Conservation (phyloP, 495 filamentous ascomycete species). For the Tuber indicum region DNA sequence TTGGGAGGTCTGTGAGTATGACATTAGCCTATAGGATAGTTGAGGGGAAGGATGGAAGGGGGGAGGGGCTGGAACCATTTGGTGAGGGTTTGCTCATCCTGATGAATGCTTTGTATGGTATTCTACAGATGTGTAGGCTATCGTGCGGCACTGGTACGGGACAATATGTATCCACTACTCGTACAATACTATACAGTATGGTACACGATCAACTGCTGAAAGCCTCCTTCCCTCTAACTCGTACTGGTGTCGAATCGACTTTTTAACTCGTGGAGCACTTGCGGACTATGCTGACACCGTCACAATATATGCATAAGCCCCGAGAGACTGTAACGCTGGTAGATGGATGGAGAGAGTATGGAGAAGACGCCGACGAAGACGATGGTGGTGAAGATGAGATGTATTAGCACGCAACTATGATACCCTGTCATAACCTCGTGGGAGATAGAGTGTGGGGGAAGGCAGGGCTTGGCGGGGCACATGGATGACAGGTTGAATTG, state of each 20-base stretch:
- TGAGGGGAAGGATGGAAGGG: background rate
- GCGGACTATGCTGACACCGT: background rate
- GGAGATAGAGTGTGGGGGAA: background rate
- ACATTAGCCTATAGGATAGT: slow-evolving; percentile 1
- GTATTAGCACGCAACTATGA: background rate
- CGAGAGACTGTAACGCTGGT: background rate
- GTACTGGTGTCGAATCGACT: background rate
- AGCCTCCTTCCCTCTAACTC: background rate
- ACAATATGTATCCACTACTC: background rate
- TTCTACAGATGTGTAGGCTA: too few relatives aligned
- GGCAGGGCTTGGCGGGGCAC: background rate
- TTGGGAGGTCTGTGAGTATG: slow-evolving; percentile 15
- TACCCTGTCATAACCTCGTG: background rate
- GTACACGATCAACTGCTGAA: background rate
- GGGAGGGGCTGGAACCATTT: slow-evolving; percentile 6
- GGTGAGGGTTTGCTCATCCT: slow-evolving; percentile 22
- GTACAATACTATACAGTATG: background rate
- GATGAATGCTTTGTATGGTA: background rate
- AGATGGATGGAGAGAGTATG: background rate
- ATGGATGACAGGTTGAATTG: background rate
- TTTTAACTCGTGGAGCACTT: background rate
- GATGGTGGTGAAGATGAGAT: background rate
- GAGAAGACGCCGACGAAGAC: background rate
- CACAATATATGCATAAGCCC: background rate
- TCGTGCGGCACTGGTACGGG: background rate